These are phyloP conservation scores for Botrytis aclada DNA, from an alignment of 2,329 filamentous ascomycete species.

Conservation along the genomic window DNA sequence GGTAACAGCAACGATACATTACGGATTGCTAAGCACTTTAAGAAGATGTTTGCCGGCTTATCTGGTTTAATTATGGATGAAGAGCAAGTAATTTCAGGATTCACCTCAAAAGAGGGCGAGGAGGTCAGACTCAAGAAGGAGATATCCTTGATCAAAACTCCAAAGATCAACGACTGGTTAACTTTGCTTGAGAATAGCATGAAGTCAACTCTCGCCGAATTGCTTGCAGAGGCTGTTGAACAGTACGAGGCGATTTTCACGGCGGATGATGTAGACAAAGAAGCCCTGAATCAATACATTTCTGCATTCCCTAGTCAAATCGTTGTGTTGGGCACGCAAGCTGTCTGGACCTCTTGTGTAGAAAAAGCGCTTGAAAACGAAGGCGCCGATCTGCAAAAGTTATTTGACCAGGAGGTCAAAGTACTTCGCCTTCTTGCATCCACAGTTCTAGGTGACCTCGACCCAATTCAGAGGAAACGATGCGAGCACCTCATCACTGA, in stretches of 20 bases:
- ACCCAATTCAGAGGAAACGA: conserved; percentile 85
- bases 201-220: conserved; percentile 89
- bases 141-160: conserved; percentile 88
- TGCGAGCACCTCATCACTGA: conserved; percentile 99
- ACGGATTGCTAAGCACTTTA: conserved; percentile 96
- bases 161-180: conserved; percentile 99
- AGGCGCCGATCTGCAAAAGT: conserved; percentile 62
- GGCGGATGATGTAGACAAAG: conserved; percentile 65
- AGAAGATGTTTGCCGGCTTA: conserved; percentile 99
- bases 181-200: conserved; percentile 86
- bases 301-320: conserved; percentile 86
- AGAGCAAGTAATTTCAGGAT: conserved; percentile 82
- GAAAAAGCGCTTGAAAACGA: conserved; percentile 72
- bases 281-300: conserved; percentile 76
- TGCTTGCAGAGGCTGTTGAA: conserved; percentile 80
- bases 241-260: conserved; percentile 78
- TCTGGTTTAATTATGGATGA: conserved; percentile 90
- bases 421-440: conserved; percentile 82
- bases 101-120: conserved; percentile 95
- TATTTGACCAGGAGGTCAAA: conserved; percentile 81
- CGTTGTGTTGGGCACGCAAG: conserved; percentile 90
- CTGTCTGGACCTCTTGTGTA: conserved; percentile 86
- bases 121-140: conserved; percentile 82
- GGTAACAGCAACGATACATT: conserved; percentile 98
- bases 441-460: conserved; percentile 85